These are phyloP conservation scores for Raffaelea albimanens DNA, from an alignment of 2,329 filamentous ascomycete genomes.

Conservation along the genomic window DNA sequence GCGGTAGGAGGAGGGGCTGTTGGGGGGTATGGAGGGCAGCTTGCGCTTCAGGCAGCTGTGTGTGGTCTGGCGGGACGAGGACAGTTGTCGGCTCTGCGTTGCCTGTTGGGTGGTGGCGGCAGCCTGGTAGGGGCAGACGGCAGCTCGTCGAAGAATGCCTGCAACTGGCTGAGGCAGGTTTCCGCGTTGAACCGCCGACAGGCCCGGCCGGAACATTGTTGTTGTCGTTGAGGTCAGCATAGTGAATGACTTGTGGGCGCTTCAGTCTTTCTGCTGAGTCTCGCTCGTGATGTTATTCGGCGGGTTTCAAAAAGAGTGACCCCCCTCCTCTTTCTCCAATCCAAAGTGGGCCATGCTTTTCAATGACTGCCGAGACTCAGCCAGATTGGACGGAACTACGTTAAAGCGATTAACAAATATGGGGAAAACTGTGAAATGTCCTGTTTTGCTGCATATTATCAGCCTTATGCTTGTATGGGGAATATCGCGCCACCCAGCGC, in stretches of 20 bases:
- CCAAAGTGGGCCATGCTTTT: no score
- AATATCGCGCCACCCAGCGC: no score
- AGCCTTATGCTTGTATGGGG: no score
- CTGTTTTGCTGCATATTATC: no score
- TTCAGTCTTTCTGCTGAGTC: background rate
- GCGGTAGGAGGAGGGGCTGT: background rate
- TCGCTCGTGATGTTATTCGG: no score
- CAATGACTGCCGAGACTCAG: background rate
- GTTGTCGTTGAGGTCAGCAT: conserved; percentile 10
- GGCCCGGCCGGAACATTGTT: conserved; percentile 7
- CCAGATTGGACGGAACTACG: no score
- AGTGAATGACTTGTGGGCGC: background rate
- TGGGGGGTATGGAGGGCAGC: background rate
- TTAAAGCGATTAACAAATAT: no score
- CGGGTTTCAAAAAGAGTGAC: no score
- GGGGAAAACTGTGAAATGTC: no score
- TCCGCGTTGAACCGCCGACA: conserved; percentile 1
- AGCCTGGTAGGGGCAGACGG: background rate
- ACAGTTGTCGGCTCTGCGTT: background rate
- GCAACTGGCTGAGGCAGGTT: background rate
- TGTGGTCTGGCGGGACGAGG: background rate
- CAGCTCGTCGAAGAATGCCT: background rate
- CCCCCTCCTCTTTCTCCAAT: no score
- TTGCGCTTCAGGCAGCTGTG: conserved; percentile 2
- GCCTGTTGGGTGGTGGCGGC: background rate